phyloP scores from a whole-genome alignment of 148 eudicot genomes.

The Rhododendron griersonianum region DNA sequence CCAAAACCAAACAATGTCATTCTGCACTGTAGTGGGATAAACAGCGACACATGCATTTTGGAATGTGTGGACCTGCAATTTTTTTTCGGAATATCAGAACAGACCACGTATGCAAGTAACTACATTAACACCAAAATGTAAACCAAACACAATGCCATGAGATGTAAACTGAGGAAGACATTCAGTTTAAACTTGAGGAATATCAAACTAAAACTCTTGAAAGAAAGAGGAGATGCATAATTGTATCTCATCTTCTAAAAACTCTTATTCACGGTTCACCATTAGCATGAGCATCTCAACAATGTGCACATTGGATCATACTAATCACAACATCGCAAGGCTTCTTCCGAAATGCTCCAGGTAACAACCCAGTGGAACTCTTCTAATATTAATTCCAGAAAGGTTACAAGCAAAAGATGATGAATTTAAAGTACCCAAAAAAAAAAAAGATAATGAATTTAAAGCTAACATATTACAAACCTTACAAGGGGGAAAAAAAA shows the following conservation, averaged over 20 bases:
- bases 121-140: neutral
- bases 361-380: neutral
- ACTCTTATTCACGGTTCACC: neutral
- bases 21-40: conserved; percentile 69
- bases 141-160: neutral
- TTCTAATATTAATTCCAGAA: neutral
- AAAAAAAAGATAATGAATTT: neutral
- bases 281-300: neutral
- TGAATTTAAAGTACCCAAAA: neutral
- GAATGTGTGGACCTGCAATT: conserved; percentile 54
- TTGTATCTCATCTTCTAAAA: neutral
- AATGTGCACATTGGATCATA: neutral
- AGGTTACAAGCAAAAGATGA: neutral
- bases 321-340: neutral
- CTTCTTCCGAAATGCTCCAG: neutral
- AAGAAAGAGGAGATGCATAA: neutral
- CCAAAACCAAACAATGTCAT: conserved; percentile 88
- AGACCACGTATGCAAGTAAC: neutral
- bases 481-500: neutral
- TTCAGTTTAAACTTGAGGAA: neutral
- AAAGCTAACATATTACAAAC: neutral
- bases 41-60: conserved; percentile 70
- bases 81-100: neutral
- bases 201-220: neutral
- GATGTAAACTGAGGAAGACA: neutral